These are phyloP conservation scores for Adansonia gregorii DNA, from an alignment of 441 rosid genomes.

Conservation along the genomic window DNA sequence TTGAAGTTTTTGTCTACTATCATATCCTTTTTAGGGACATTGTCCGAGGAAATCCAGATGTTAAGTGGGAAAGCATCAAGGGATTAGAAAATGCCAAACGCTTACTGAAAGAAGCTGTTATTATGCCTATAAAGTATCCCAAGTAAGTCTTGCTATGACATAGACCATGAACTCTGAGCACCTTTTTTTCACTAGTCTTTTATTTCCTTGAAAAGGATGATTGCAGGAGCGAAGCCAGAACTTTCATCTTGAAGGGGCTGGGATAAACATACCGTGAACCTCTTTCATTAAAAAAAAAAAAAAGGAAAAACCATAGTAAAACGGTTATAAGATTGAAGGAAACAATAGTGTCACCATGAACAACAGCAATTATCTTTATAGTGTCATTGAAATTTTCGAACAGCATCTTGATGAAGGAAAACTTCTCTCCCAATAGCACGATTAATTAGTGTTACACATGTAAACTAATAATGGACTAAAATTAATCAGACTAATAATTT, in stretches of 20 bases:
- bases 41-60: conserved; percentile 87
- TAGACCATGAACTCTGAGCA: background rate
- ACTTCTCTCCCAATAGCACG: too few species aligned
- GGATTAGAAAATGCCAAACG: conserved; percentile 84
- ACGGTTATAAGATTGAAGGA: background rate
- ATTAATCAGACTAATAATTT: background rate
- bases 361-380: background rate
- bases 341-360: background rate
- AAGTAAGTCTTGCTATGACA: conserved; percentile 50
- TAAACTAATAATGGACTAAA: background rate
- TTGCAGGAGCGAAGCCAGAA: background rate
- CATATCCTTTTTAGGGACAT: conserved; percentile 65
- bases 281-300: background rate
- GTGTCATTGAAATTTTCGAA: background rate
- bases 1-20: conserved; percentile 3
- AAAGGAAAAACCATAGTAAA: too few species aligned
- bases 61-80: conserved; percentile 92
- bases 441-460: background rate
- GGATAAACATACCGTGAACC: background rate
- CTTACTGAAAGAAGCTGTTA: conserved; percentile 95
- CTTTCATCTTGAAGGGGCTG: background rate
- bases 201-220: background rate
- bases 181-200: background rate
- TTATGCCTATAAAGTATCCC: conserved; percentile 97
- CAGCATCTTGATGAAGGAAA: background rate